Evolutionary conservation across 345 rosid species (phyloP), one percentile per base, ranked within the genome.

Genomic region (Adansonia digitata): DNA sequence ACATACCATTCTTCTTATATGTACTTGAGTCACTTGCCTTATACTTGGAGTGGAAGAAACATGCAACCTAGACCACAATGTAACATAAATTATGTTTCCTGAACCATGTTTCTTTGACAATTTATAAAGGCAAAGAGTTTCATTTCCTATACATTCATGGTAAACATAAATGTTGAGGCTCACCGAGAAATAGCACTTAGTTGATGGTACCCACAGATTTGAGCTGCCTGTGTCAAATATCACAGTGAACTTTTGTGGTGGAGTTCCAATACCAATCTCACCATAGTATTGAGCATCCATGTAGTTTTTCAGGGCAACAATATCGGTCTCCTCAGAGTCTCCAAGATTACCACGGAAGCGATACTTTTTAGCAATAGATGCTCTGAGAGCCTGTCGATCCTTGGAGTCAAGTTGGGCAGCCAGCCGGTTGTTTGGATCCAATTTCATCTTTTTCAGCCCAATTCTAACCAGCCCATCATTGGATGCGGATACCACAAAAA

Each of bases 251-350:
- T 82, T 89, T 82, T 95, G 99, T 4, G 93, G 91, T 43, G 97
- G 98, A 81, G 99, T 91, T 78, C 98, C 99, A 74, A 95, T 82
- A 27, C 88, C 88, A 80, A 95, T 89, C 84, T 95, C 98, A 73
- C 99, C 99, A 68, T 87, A 93, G 83, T 93, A 95, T 85, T 95
- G 99, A 80, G 97, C 98, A 84, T 95, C 96, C 81, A 93, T 65
- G 84, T 87, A 95, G 74, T 95, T 93, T 76, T 91, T 93, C 67
- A 95, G 77, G 35, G 84, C 72, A 14, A 93, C 93, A 69, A 89
- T 82, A 69, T 93, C 98, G 22, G 81, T 43, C 73, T 86, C 94
- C 72, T 57, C 82, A 22, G 74, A 60, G 43, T 72, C 87, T 67
- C 86, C 87, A 51, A 78, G 79, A 72, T 52, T 73, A 79, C 76